Conservation (phyloP, 345 rosid genomes). For the Populus alba region DNA sequence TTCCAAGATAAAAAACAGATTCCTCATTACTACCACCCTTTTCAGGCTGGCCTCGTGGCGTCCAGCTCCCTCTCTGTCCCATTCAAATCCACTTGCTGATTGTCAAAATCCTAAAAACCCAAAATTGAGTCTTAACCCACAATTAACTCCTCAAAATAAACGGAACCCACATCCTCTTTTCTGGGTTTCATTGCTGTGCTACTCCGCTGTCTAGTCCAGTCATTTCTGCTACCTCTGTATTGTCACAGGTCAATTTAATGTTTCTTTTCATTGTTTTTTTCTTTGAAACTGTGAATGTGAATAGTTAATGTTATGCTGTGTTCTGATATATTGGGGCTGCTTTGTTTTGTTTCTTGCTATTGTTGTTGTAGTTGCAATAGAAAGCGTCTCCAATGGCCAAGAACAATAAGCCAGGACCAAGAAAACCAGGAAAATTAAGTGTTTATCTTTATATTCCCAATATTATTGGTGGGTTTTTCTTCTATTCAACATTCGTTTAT, state of each 20-base stretch:
- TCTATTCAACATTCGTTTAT: not conserved
- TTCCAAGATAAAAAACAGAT: not conserved
- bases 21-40: not conserved
- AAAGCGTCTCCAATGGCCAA: conserved; percentile 49
- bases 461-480: conserved; percentile 63
- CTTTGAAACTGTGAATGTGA: not conserved
- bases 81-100: not conserved
- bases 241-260: not conserved
- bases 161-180: not conserved
- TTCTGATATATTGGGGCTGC: not conserved
- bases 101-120: not conserved
- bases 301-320: not conserved
- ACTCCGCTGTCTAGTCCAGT: not conserved
- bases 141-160: not conserved
- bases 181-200: not conserved
- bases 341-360: not conserved
- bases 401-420: conserved; percentile 46
- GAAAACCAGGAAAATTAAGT: conserved; percentile 47
- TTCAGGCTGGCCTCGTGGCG: not conserved
- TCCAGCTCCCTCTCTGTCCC: not conserved
- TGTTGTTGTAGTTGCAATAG: not conserved
- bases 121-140: not conserved
- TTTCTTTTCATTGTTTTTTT: not conserved
- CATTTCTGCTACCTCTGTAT: not conserved
- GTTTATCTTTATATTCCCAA: conserved; percentile 88